Base-by-base conservation (phyloP, 345 rosid genomes). In the Brassica cretica region DNA sequence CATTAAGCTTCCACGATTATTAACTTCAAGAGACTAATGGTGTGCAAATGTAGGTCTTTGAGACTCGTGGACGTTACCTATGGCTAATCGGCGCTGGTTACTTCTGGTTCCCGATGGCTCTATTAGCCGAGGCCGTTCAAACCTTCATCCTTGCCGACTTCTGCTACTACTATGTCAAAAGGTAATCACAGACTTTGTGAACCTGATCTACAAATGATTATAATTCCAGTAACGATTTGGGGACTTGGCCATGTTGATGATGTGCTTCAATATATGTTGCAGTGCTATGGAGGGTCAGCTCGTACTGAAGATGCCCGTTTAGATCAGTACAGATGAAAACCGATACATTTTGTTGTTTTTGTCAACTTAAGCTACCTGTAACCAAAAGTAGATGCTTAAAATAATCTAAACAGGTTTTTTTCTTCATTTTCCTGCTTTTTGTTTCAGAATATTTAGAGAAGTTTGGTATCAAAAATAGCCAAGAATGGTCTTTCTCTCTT, bases 131-230 rank as follows among this genome's bases (percentile, higher is more conserved):
- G 79, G n/a, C 75, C 24, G 82, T 94, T 79, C 97, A 92, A 66
- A 90, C 97, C 11, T 94, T 94, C 77, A 90, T 94, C 82, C 83
- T 94, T 73, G 89, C 91, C 0, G 97, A 94, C 72, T 94, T 94
- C 49, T 92, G 97, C 72, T 94, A 87, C 84, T 94, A 92, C 82
- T 92, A 94, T 79, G 76, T 88, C 56, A 89, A 86, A 80, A 90
- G 97, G 98, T 89, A 68, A 76, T 2, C 12, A 10, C 6, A 66
- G 6, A 41, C 6, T 67, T 29, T n/a, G 66, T 37, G 35, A 33
- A 59, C 24, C 19, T 49, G 39, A 37, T 56, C 15, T 21, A 25
- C 4, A 32, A 21, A 35, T 6, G 8, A 14, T 35, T 4, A 27
- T 4, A 62, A 27, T 46, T 8, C 60, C 11, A 58, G 66, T 27